phyloP scores from a whole-genome alignment of 2,329 filamentous ascomycete species.

The Cladosporium phlei region DNA sequence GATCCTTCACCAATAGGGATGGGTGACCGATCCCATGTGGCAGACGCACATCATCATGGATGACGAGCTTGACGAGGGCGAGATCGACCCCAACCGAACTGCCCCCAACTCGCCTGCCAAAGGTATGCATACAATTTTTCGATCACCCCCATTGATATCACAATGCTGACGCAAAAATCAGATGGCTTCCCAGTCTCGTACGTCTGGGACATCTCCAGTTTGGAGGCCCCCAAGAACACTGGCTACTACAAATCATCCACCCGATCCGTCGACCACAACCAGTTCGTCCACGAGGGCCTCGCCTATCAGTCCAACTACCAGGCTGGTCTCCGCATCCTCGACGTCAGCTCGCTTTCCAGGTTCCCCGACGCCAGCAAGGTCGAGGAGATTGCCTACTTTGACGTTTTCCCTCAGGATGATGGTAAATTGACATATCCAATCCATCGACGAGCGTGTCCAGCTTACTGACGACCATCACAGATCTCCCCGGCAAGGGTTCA shows the following conservation, averaged over 20 bases:
- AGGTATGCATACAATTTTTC: slow-evolving; percentile 44
- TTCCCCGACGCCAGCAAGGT: slow-evolving; percentile 45
- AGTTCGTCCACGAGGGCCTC: slow-evolving; percentile 36
- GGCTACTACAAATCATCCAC: slow-evolving; percentile 37
- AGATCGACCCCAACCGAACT: slow-evolving; percentile 29
- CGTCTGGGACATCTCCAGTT: slow-evolving; percentile 42
- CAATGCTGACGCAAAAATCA: no score
- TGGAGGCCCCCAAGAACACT: slow-evolving; percentile 40
- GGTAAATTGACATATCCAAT: no score
- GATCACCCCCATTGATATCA: slow-evolving; percentile 23
- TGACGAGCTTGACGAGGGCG: slow-evolving; percentile 51
- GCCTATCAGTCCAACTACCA: slow-evolving; percentile 38
- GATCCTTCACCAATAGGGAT: no score
- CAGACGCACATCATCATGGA: slow-evolving; percentile 48
- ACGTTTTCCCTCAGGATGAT: slow-evolving; percentile 50
- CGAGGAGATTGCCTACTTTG: slow-evolving; percentile 48
- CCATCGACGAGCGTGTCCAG: no score
- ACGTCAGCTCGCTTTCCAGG: slow-evolving; percentile 34
- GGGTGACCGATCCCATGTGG: slow-evolving; percentile 45
- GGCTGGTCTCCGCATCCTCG: slow-evolving; percentile 33
- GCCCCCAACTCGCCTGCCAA: slow-evolving; percentile 21
- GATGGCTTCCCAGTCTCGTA: slow-evolving; percentile 41
- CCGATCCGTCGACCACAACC: slow-evolving; percentile 39
- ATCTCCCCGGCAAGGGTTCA: slow-evolving; percentile 28
- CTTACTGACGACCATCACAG: no score